phyloP scores from a whole-genome alignment of 768 basidiomycete species.

The Leccinum olivaceopallidum region DNA sequence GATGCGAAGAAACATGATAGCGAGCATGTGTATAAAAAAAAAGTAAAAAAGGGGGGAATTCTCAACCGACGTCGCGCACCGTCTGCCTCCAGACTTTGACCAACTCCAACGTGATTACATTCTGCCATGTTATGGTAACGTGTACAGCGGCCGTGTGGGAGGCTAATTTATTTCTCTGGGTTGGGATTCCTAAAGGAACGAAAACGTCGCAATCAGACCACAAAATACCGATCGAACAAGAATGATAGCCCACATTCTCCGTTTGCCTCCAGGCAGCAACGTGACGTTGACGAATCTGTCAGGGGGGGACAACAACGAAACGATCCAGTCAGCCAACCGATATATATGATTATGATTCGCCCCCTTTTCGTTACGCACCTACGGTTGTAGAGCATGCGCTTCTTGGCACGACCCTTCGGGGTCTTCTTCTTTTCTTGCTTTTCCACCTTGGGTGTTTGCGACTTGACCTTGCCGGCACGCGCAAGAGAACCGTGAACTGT shows the following conservation, averaged over 20 bases:
- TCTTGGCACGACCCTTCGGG: slow-evolving; percentile 97
- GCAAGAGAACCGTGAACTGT: slow-evolving; percentile 98
- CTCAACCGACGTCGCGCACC: slow-evolving; percentile 3
- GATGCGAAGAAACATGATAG: slow-evolving; percentile 4
- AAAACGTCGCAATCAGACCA: slow-evolving; percentile 36
- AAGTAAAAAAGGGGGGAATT: neutral
- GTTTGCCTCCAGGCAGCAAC: slow-evolving; percentile 86
- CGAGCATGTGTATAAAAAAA: slow-evolving; percentile 15
- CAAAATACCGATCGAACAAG: slow-evolving; percentile 22
- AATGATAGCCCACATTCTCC: slow-evolving; percentile 81
- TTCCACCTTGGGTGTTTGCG: slow-evolving; percentile 80
- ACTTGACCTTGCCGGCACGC: slow-evolving; percentile 98
- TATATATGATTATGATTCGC: too few species aligned
- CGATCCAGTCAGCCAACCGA: neutral
- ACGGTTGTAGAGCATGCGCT: slow-evolving; percentile 91
- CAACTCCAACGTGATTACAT: slow-evolving; percentile 12
- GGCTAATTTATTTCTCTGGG: slow-evolving; percentile 27
- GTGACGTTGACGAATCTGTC: slow-evolving; percentile 92
- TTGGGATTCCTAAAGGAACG: slow-evolving; percentile 28
- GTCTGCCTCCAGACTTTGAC: slow-evolving; percentile 6
- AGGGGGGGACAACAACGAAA: neutral
- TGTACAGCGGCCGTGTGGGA: slow-evolving; percentile 9
- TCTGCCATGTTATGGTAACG: slow-evolving; percentile 16
- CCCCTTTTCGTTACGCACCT: slow-evolving; percentile 51
- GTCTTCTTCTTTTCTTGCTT: slow-evolving; percentile 99